Evolutionary conservation across 2,329 filamentous ascomycete genomes (phyloP).

Genomic region (Pyricularia pennisetigena): DNA sequence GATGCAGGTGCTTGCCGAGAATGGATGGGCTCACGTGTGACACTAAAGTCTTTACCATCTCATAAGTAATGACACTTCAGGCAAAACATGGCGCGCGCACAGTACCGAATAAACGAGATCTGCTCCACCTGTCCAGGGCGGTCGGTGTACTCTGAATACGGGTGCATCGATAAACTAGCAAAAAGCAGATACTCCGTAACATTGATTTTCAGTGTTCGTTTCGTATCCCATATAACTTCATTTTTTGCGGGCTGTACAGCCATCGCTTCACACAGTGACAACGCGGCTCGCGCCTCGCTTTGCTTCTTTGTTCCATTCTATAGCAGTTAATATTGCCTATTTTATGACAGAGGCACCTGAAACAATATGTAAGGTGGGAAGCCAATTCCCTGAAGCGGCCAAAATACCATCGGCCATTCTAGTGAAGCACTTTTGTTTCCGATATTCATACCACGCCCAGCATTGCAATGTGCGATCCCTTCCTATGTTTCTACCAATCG

Average conservation of each 20-base stretch:
- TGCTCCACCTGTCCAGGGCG: background rate
- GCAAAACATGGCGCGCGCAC: background rate
- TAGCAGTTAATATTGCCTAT: background rate
- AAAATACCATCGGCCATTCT: background rate
- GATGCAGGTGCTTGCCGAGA: constrained; percentile 48
- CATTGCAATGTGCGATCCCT: background rate
- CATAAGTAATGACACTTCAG: background rate
- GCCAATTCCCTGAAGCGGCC: background rate
- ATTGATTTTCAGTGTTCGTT: background rate
- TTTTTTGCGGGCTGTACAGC: background rate
- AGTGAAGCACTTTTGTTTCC: background rate
- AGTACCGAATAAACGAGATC: background rate
- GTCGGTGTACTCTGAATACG: background rate
- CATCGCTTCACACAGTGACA: background rate
- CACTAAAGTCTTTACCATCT: background rate
- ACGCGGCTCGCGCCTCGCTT: background rate
- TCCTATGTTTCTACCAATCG: constrained; percentile 9
- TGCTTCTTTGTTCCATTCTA: background rate
- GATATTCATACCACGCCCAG: background rate
- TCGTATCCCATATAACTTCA: background rate
- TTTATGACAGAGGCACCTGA: background rate
- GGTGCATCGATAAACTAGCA: background rate
- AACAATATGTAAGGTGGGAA: background rate
- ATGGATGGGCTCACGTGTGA: constrained; percentile 48
- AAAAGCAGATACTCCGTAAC: background rate